Evolutionary conservation across 2,329 filamentous ascomycete genomes (phyloP).

Genomic region (Parastagonospora avenae): DNA sequence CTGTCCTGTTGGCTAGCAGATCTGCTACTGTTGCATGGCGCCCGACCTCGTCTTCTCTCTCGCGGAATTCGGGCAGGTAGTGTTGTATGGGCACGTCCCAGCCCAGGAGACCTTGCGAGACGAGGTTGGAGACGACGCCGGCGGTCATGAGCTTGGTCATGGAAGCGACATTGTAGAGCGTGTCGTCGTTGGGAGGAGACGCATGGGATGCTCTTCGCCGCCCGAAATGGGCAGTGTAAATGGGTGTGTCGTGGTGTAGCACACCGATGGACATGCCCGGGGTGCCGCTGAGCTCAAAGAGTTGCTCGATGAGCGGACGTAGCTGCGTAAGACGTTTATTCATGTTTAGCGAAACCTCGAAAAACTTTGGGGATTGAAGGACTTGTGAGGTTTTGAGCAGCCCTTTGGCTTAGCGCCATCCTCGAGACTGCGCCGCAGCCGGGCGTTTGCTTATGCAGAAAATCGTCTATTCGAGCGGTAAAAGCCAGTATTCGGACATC

Average conservation of each 20-base stretch:
- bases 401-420: no score
- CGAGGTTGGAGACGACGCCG: conserved; percentile 9
- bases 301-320: not conserved
- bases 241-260: conserved; percentile 11
- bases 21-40: conserved; percentile 11
- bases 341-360: not conserved
- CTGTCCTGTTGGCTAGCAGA: conserved; percentile 11
- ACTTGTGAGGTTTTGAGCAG: no score
- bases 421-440: no score
- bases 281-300: conserved; percentile 6
- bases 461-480: no score
- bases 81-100: conserved; percentile 16
- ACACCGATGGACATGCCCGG: conserved; percentile 17
- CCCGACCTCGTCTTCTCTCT: conserved; percentile 14
- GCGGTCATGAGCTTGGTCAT: conserved; percentile 11
- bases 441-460: no score
- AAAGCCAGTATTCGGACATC: no score
- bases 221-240: conserved; percentile 16
- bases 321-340: not conserved
- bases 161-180: conserved; percentile 12
- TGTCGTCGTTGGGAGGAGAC: conserved; percentile 11
- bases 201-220: not conserved
- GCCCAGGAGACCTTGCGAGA: conserved; percentile 9
- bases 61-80: conserved; percentile 12
- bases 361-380: no score